Conservation (phyloP, 768 basidiomycete genomes). For the Cystofilobasidium macerans region DNA sequence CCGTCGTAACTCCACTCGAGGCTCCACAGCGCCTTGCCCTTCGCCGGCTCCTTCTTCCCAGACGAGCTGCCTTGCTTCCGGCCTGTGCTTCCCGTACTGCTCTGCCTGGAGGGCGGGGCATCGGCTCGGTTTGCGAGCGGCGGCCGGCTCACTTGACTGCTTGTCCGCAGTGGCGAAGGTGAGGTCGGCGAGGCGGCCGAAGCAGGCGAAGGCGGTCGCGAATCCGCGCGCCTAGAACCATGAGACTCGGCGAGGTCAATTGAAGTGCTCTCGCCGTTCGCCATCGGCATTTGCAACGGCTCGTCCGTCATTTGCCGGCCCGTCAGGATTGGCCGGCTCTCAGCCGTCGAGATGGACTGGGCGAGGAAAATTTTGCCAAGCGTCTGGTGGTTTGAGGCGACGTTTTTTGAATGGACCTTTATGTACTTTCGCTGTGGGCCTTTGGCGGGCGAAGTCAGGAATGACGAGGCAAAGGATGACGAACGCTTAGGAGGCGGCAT, state of each 20-base stretch:
- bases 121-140: background rate
- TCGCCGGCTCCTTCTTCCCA: conserved; percentile 11
- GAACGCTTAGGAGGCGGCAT: background rate
- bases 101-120: background rate
- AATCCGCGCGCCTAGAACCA: too few species aligned
- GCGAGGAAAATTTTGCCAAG: conserved; percentile 33
- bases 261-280: background rate
- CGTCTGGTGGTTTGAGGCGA: conserved; percentile 27
- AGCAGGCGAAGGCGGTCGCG: background rate
- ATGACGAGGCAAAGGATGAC: conserved; percentile 11
- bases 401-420: conserved; percentile 23
- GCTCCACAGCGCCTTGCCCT: conserved; percentile 31
- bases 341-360: conserved; percentile 30
- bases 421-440: background rate
- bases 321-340: conserved; percentile 1
- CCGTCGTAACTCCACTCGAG: conserved; percentile 31
- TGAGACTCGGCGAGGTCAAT: background rate
- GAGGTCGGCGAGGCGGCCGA: background rate
- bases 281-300: background rate
- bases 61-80: too few species aligned
- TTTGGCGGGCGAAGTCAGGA: background rate
- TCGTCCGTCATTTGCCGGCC: background rate
- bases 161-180: background rate
- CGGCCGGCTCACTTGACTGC: background rate
- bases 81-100: background rate